Conservation (phyloP, 306 rosid genomes). For the Pterocarpus macrocarpus region DNA sequence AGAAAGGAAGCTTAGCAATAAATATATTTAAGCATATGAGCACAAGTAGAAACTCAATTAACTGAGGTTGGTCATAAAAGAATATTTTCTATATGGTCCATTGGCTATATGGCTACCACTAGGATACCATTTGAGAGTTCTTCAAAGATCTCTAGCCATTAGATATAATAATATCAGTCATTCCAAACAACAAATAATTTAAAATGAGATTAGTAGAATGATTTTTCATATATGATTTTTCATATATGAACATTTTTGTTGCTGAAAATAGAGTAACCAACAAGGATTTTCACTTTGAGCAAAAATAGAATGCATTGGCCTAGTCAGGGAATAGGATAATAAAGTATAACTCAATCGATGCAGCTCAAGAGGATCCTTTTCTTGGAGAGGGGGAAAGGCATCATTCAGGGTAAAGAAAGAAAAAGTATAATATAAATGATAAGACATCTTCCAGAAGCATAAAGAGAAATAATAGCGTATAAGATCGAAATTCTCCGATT, state of each 20-base stretch:
- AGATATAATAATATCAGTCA: background rate
- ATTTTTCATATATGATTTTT: background rate
- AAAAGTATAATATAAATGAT: background rate
- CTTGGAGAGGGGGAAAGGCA: background rate
- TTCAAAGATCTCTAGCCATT: background rate
- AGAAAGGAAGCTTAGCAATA: constrained; percentile 24
- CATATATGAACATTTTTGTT: background rate
- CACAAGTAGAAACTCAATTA: background rate
- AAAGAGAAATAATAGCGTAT: background rate
- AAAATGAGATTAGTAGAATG: background rate
- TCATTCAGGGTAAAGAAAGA: background rate
- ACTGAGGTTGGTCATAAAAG: no score
- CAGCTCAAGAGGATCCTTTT: background rate
- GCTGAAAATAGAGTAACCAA: background rate
- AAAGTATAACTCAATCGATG: background rate
- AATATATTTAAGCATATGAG: background rate
- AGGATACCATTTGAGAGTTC: no score
- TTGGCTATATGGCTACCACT: constrained; percentile 7
- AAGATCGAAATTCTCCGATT: background rate
- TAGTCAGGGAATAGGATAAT: background rate
- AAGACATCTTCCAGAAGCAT: background rate
- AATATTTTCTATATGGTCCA: background rate
- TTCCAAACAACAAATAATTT: constrained; percentile 1
- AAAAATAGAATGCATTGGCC: background rate
- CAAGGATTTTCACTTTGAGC: constrained; percentile 3